These are phyloP conservation scores for Durio zibethinus DNA, from an alignment of 345 rosid species.

Conservation along the genomic window DNA sequence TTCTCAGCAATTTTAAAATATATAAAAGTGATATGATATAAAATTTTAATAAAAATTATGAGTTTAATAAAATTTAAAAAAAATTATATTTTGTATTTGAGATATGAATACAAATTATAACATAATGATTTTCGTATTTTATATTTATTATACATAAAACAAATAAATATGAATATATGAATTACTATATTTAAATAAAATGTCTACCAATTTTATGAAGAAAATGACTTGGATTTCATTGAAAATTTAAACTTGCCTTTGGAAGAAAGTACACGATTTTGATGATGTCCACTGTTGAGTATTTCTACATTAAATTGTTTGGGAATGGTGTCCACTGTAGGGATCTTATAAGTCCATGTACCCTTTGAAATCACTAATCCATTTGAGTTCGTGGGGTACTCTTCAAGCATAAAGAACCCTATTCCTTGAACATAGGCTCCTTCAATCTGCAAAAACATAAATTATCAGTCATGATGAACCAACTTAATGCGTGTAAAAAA, in stretches of 20 bases:
- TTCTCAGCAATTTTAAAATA: too few species aligned
- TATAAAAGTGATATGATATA: neutral
- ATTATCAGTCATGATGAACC: too few species aligned
- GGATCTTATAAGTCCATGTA: conserved; percentile 82
- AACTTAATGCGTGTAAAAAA: too few species aligned
- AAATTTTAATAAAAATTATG: too few species aligned
- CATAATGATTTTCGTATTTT: too few species aligned
- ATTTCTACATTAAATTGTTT: conserved; percentile 68
- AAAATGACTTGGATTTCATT: neutral
- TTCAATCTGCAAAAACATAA: conserved; percentile 51
- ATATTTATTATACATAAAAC: too few species aligned
- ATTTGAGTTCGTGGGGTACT: conserved; percentile 66
- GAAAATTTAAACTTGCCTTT: conserved; percentile 47
- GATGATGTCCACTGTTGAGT: conserved; percentile 67
- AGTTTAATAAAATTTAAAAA: too few species aligned
- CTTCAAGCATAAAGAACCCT: conserved; percentile 88
- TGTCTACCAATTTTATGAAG: neutral
- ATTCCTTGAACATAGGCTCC: conserved; percentile 95
- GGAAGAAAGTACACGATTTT: conserved; percentile 73
- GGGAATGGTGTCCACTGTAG: conserved; percentile 74
- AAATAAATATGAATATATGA: too few species aligned
- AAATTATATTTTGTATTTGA: too few species aligned
- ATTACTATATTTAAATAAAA: too few species aligned
- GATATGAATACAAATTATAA: too few species aligned
- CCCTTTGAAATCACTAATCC: conserved; percentile 64